A percentile compares a stretch with the other conserved stretches of the same genome.
Conservation (phyloP, 208 protist genomes). For the Phytomonas francai region DNA sequence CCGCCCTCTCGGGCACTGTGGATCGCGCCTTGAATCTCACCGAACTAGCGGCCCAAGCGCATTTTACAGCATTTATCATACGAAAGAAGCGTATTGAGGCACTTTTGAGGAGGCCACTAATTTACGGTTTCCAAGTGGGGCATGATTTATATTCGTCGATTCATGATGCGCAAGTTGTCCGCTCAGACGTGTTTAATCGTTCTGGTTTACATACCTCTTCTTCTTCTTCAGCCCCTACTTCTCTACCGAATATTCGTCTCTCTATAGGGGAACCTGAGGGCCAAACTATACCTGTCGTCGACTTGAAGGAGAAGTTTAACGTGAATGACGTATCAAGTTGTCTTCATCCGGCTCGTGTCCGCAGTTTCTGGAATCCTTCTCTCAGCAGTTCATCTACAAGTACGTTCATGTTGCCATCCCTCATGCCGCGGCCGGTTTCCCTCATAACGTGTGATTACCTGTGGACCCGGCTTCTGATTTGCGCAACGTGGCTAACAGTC, state of each 20-base stretch:
- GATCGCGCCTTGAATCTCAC: background rate
- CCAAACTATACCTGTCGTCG: background rate
- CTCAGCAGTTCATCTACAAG: background rate
- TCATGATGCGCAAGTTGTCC: background rate
- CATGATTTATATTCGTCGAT: background rate
- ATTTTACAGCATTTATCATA: background rate
- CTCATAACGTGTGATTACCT: slow-evolving; percentile 40
- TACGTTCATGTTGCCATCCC: slow-evolving; percentile 11
- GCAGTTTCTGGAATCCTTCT: background rate
- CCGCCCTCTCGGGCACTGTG: background rate
- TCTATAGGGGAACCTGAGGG: background rate
- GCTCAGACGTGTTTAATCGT: background rate
- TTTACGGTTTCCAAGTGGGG: background rate
- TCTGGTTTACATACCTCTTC: background rate
- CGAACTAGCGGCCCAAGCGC: background rate
- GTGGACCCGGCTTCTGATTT: slow-evolving; percentile 57
- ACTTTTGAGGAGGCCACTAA: background rate
- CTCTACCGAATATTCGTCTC: background rate
- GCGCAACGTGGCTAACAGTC: slow-evolving; percentile 43
- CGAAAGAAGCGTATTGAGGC: background rate
- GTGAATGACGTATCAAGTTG: background rate
- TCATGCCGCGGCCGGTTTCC: slow-evolving; percentile 35
- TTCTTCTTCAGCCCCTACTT: background rate
- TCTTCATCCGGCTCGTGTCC: background rate
- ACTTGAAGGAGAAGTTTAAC: background rate